These are phyloP conservation scores for Porogramme epimiltina DNA, from an alignment of 1,284 basidiomycete genomes.

Conservation along the genomic window DNA sequence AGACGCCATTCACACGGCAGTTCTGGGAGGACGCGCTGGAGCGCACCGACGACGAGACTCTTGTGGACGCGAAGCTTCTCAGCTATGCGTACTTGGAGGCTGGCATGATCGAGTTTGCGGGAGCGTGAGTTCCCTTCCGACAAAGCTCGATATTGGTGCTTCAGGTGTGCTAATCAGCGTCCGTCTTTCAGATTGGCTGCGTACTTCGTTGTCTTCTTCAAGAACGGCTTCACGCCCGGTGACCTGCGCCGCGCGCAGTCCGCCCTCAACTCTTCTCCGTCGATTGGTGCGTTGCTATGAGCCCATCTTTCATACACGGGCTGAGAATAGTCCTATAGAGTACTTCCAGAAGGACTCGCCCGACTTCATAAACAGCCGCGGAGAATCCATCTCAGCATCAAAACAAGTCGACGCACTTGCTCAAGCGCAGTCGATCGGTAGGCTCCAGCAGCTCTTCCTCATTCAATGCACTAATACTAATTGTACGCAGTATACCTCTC, in stretches of 20 bases:
- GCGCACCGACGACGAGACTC: slow-evolving; percentile 52
- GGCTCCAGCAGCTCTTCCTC: slow-evolving; percentile 7
- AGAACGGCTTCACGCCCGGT: slow-evolving; percentile 59
- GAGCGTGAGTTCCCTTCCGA: slow-evolving; percentile 40
- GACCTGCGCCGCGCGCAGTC: slow-evolving; percentile 56
- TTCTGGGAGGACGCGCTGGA: slow-evolving; percentile 65
- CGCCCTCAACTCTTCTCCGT: slow-evolving; percentile 14
- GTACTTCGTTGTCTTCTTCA: slow-evolving; percentile 69
- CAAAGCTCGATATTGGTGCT: no score
- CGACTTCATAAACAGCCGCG: slow-evolving; percentile 56
- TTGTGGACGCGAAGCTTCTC: slow-evolving; percentile 64
- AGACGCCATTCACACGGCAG: slow-evolving; percentile 54
- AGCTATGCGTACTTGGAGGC: slow-evolving; percentile 71
- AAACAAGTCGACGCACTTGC: slow-evolving; percentile 60
- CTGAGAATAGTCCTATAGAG: slow-evolving; percentile 21
- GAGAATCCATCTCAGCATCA: slow-evolving; percentile 44
- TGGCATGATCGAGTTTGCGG: slow-evolving; percentile 60
- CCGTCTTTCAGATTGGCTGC: slow-evolving; percentile 49
- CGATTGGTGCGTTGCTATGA: slow-evolving; percentile 3
- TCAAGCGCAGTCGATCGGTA: slow-evolving; percentile 63
- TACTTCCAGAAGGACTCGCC: slow-evolving; percentile 55
- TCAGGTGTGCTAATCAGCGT: no score
- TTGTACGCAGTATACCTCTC: slow-evolving; percentile 53
- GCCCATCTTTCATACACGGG: background rate
- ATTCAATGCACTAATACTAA: no score